Evolutionary conservation across 1,139 yeast genomes (phyloP), one percentile per base, ranked within the genome.

Genomic region (Yamadazyma jaroonii): DNA sequence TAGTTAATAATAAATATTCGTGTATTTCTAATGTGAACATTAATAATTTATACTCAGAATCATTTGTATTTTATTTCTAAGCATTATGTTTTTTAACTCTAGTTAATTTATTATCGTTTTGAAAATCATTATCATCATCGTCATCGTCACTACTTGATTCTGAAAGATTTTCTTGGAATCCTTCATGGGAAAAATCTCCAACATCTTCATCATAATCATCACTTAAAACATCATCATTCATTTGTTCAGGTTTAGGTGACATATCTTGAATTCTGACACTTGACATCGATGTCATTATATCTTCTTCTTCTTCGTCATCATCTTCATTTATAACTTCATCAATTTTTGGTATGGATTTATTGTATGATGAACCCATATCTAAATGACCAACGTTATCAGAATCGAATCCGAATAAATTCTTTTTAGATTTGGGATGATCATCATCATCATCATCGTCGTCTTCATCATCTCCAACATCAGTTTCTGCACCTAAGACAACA

Each of bases 81-180:
- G 66, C 63, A 43, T 55, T 57, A 47, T 67, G 74, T 44, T 60
- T 67, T n/a, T 67, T 61, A 23, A 67, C 73, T 50, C 73, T 57
- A 34, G 68, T 59, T 40, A 67, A 53, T 40, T 55, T 60, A 38
- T 61, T 58, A 9, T 50, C 57, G 22, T 52, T 54, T n/a, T 46
- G 52, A 8, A 47, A 49, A 4, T 49, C 53, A 10, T 49, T 37
- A 21, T 38, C 36, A 23, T 35, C 44, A 6, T 61, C 66, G 8
- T 61, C 70, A 21, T 62, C 68, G 13, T 62, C 63, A 17, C 67
- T 61, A 39, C 67, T 59, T 2, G 68, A 61, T n/a, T 66, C 72
- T 3, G 71, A 62, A 31, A 67, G 51, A 40, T 64, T 61, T 32
- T 64, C 71, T 29, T 60, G 48, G 39, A 61, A 62, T 15, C 63